Evolutionary conservation across 2,329 filamentous ascomycete genomes (phyloP).

Genomic region (Epicoccum sorghinum): DNA sequence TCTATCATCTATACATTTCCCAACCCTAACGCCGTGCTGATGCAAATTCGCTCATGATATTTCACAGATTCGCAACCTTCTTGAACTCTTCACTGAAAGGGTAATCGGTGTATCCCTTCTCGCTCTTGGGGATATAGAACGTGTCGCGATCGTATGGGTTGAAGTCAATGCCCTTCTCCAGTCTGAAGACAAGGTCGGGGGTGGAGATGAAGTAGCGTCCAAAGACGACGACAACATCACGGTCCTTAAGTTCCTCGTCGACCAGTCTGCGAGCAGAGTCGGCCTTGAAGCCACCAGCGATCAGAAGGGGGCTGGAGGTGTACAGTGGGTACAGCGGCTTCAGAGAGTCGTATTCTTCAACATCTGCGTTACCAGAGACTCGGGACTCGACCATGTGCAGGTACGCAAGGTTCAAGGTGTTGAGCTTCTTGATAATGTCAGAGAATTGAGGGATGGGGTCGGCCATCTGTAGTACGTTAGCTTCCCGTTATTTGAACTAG

Average conservation of each 20-base stretch:
- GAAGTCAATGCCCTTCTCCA: conserved; percentile 53
- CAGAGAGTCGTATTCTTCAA: conserved; percentile 28
- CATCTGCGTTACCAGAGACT: conserved; percentile 52
- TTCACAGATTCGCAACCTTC: conserved; percentile 5
- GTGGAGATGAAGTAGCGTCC: conserved; percentile 58
- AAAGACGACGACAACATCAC: conserved; percentile 55
- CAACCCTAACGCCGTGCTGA: conserved; percentile 11
- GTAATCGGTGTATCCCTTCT: conserved; percentile 52
- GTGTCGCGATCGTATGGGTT: conserved; percentile 53
- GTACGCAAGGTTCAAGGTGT: conserved; percentile 59
- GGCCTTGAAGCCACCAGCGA: conserved; percentile 52
- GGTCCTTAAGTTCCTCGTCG: conserved; percentile 51
- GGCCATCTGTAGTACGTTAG: conserved; percentile 51
- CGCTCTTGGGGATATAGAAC: conserved; percentile 51
- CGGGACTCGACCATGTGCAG: conserved; percentile 62
- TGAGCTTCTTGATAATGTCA: conserved; percentile 60
- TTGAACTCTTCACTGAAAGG: conserved; percentile 29
- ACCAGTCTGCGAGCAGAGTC: conserved; percentile 47
- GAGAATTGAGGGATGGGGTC: conserved; percentile 69
- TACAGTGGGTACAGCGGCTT: conserved; percentile 35
- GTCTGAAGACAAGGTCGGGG: conserved; percentile 56
- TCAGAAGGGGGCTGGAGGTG: conserved; percentile 39
- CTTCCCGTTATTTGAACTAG: background rate
- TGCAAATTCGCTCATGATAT: background rate
- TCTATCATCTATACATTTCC: background rate